Conservation (phyloP, 257 asterid species). For the Primulina eburnea region DNA sequence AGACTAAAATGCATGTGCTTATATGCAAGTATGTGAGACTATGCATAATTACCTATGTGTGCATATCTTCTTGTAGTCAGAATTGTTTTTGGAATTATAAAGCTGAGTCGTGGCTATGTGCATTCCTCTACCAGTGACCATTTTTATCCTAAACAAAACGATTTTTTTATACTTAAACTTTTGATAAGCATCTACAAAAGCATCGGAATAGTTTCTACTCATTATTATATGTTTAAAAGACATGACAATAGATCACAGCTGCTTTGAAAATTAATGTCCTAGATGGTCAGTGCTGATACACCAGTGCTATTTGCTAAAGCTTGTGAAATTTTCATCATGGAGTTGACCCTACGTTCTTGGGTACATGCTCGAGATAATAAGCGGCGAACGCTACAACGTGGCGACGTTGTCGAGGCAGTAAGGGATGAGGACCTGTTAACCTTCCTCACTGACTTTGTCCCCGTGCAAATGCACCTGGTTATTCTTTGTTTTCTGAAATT, state of each 20-base stretch:
- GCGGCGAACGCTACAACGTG: constrained; percentile 28
- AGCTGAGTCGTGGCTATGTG: too few relatives aligned
- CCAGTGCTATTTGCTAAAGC: constrained; percentile 37
- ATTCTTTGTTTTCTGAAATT: background rate
- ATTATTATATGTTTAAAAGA: too few relatives aligned
- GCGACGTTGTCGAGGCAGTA: constrained; percentile 39
- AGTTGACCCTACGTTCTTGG: constrained; percentile 42
- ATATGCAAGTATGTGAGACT: background rate
- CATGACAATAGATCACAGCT: background rate
- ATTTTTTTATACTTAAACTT: too few relatives aligned
- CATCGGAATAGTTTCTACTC: background rate
- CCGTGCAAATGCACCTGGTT: constrained; percentile 30
- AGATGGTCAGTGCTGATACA: constrained; percentile 47
- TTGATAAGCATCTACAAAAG: background rate
- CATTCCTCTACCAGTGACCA: too few relatives aligned
- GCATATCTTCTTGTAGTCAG: background rate
- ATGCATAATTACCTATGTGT: background rate
- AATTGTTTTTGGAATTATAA: too few relatives aligned
- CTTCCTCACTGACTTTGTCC: constrained; percentile 32
- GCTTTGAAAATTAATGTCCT: constrained; percentile 1
- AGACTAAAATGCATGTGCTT: too few relatives aligned
- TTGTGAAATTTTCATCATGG: constrained; percentile 36
- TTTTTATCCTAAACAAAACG: too few relatives aligned
- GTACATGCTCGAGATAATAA: constrained; percentile 24
- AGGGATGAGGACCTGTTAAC: constrained; percentile 17